Evolutionary conservation across 306 rosid species (phyloP), one percentile per base, ranked within the genome.

Genomic region (Morella rubra): DNA sequence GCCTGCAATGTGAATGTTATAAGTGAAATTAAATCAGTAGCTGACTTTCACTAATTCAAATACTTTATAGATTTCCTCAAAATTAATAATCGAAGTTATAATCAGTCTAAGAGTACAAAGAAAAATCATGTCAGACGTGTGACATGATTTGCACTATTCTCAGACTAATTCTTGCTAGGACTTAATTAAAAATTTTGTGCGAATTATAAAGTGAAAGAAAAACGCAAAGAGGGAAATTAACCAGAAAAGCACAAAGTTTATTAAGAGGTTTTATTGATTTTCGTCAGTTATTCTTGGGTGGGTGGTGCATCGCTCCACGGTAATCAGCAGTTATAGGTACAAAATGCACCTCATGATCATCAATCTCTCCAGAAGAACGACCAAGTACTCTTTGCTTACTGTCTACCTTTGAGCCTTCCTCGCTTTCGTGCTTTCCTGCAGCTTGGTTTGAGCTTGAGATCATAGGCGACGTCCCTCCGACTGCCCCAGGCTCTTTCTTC

Each of bases 271-370:
- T 13, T 19, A 44, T 70, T n/a, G 24, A 79, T 40, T 45, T 69
- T 52, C n/a, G 54, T 80, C 75, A 58, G 77, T 88, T 88, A 79
- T 88, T 85, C 85, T 85, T 85, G 6, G 91, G 91, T 16, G 91
- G 89, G 54, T 85, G 91, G 75, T 84, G 89, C 78, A 82, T 83
- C 49, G 89, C 86, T 24, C 80, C 76, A 55, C 66, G 83, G 79
- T 88, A 88, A 73, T 88, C 91, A n/a, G 89, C 82, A 27, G 74
- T 81, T 62, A 88, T 83, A 67, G 89, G 84, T 55, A 88, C 80
- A 81, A 85, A 81, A 22, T 83, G 86, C 18, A 45, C 77, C 15
- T 62, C 60, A 66, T 81, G 49, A 49, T 49, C 15, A 3, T 9
- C 74, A 40, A 32, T 47, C 64, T 60, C 79, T 16, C 80, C 77